phyloP scores from a whole-genome alignment of 2,329 filamentous ascomycete species.

The Eurotiales sp. region DNA sequence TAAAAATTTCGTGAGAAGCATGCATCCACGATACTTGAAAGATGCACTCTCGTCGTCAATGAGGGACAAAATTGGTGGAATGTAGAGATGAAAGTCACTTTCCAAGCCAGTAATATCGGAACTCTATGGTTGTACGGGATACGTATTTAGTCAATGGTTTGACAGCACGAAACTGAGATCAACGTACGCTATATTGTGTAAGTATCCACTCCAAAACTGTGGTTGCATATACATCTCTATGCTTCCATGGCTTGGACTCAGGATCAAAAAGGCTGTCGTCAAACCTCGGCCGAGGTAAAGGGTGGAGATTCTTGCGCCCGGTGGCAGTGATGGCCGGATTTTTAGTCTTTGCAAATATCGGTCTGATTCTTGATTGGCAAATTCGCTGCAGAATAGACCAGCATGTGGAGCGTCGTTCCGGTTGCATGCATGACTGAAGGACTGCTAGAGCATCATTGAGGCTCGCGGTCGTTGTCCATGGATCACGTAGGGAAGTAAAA shows the following conservation, averaged over 20 bases:
- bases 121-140: slow-evolving; percentile 23
- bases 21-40: slow-evolving; percentile 39
- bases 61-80: slow-evolving; percentile 41
- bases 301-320: slow-evolving; percentile 43
- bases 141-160: no score
- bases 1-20: slow-evolving; percentile 33
- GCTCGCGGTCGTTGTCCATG: slow-evolving; percentile 32
- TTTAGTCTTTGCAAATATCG: slow-evolving; percentile 39
- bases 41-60: slow-evolving; percentile 39
- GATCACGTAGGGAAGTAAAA: slow-evolving; percentile 28
- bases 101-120: slow-evolving; percentile 32
- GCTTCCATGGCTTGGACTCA: slow-evolving; percentile 39
- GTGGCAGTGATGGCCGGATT: slow-evolving; percentile 41
- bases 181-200: slow-evolving; percentile 32
- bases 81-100: slow-evolving; percentile 41
- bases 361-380: slow-evolving; percentile 33
- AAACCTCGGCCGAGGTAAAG: slow-evolving; percentile 33
- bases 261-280: slow-evolving; percentile 33
- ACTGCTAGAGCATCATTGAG: slow-evolving; percentile 18
- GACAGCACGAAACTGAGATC: no score
- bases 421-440: slow-evolving; percentile 17
- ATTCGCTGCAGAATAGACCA: slow-evolving; percentile 23
- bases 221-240: slow-evolving; percentile 31
- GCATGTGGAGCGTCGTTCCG: slow-evolving; percentile 13
- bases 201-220: slow-evolving; percentile 35